A percentile compares a stretch with the other conserved stretches of the same genome.
Conservation (phyloP, 1,284 basidiomycete genomes). For the Macrocystidia cucumis region DNA sequence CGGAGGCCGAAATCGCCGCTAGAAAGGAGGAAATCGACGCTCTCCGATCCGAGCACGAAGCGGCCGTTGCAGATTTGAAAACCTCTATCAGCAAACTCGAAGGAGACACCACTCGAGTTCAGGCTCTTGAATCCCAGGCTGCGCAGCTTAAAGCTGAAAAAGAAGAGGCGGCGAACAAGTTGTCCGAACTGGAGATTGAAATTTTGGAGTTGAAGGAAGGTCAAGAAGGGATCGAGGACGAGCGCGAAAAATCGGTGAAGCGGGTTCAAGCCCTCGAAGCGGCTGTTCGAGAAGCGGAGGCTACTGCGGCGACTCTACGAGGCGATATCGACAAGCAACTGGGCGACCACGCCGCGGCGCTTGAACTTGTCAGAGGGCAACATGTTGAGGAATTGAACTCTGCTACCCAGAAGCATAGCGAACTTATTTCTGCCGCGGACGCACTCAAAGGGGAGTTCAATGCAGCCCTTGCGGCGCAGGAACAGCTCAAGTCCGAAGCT, state of each 20-base stretch:
- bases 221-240: conserved; percentile 59
- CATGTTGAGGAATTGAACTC: conserved; percentile 40
- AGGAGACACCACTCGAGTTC: conserved; percentile 33
- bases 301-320: conserved; percentile 40
- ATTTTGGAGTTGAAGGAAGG: conserved; percentile 71
- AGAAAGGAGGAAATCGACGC: conserved; percentile 45
- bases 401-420: conserved; percentile 36
- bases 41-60: conserved; percentile 42
- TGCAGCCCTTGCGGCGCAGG: conserved; percentile 34
- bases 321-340: conserved; percentile 48
- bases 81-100: conserved; percentile 37
- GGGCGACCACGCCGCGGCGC: conserved; percentile 31
- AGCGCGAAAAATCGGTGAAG: conserved; percentile 35
- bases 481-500: conserved; percentile 39
- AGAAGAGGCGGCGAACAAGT: conserved; percentile 66
- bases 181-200: conserved; percentile 75
- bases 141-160: conserved; percentile 53
- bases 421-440: conserved; percentile 36
- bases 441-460: conserved; percentile 38
- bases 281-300: conserved; percentile 37
- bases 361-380: conserved; percentile 31
- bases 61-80: conserved; percentile 38
- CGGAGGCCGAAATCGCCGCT: conserved; percentile 52
- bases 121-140: conserved; percentile 45
- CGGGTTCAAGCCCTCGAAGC: conserved; percentile 46